phyloP scores from a whole-genome alignment of 129 eudicot genomes.

The Lonicera japonica region DNA sequence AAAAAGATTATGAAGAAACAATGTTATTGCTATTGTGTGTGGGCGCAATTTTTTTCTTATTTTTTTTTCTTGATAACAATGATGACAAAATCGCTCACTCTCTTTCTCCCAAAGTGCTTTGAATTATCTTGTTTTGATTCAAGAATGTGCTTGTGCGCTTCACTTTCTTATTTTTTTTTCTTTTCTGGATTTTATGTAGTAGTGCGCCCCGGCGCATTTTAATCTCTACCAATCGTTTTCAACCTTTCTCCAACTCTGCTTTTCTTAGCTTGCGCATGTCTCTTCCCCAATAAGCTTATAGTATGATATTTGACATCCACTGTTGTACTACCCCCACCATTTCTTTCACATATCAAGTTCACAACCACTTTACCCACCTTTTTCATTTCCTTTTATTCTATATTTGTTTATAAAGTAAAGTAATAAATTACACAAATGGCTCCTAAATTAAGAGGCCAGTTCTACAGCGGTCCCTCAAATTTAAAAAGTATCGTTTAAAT shows the following conservation, averaged over 20 bases:
- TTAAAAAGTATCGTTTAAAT: background rate
- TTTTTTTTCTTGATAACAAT: conserved; percentile 32
- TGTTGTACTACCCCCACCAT: background rate
- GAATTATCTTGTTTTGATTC: conserved; percentile 11
- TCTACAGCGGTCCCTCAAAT: background rate
- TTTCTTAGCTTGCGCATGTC: conserved; percentile 12
- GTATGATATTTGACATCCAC: background rate
- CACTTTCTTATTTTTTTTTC: too few species aligned
- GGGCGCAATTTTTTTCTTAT: background rate
- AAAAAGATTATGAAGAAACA: background rate
- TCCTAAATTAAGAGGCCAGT: background rate
- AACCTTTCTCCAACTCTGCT: conserved; percentile 19
- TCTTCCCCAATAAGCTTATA: background rate
- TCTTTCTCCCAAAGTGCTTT: conserved; percentile 12
- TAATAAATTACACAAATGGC: too few species aligned
- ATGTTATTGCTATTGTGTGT: background rate
- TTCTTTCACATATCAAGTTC: conserved; percentile 5
- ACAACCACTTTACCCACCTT: conserved; percentile 13
- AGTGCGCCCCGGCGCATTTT: conserved; percentile 43
- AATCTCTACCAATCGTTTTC: conserved; percentile 36
- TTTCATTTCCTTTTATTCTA: background rate
- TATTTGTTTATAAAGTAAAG: background rate
- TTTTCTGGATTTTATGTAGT: conserved; percentile 4
- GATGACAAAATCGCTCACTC: conserved; percentile 15
- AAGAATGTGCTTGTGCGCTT: conserved; percentile 31